phyloP scores from a whole-genome alignment of 495 filamentous ascomycete species.

The Lepraria neglecta region DNA sequence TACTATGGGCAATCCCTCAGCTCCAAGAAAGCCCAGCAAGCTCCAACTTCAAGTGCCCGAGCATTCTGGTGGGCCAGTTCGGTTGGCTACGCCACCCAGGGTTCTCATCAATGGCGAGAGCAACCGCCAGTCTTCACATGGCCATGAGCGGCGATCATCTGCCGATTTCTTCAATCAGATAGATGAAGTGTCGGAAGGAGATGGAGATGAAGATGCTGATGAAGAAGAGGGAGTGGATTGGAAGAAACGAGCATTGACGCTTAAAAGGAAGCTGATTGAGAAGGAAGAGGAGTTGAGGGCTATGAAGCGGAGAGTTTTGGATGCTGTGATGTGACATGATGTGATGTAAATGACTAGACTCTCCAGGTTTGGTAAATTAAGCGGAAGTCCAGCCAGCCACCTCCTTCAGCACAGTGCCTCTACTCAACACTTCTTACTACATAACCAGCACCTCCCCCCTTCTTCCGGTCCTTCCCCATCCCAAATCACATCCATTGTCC shows the following conservation, averaged over 20 bases:
- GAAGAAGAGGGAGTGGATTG: constrained; percentile 26
- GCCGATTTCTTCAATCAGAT: constrained; percentile 28
- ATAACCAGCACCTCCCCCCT: too few relatives aligned
- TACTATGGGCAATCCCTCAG: constrained; percentile 29
- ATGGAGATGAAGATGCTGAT: constrained; percentile 37
- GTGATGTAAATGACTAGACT: not conserved
- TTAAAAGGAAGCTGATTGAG: constrained; percentile 46
- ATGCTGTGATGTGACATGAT: constrained; percentile 46
- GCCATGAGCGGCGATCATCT: constrained; percentile 30
- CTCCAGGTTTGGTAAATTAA: too few relatives aligned
- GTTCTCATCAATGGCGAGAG: constrained; percentile 62
- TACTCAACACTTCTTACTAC: too few relatives aligned
- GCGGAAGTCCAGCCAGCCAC: too few relatives aligned
- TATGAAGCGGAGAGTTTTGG: constrained; percentile 49
- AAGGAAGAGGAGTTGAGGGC: constrained; percentile 45
- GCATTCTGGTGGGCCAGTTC: constrained; percentile 63
- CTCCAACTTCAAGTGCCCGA: constrained; percentile 78
- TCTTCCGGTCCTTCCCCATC: too few relatives aligned
- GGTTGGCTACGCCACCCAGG: constrained; percentile 70
- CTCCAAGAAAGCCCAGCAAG: constrained; percentile 45
- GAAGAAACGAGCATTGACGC: constrained; percentile 34
- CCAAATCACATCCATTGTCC: too few relatives aligned
- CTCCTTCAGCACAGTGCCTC: not conserved
- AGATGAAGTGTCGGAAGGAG: constrained; percentile 22
- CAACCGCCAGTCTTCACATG: constrained; percentile 30